These are phyloP conservation scores for Microthlaspi erraticum DNA, from an alignment of 345 rosid species.

Conservation along the genomic window DNA sequence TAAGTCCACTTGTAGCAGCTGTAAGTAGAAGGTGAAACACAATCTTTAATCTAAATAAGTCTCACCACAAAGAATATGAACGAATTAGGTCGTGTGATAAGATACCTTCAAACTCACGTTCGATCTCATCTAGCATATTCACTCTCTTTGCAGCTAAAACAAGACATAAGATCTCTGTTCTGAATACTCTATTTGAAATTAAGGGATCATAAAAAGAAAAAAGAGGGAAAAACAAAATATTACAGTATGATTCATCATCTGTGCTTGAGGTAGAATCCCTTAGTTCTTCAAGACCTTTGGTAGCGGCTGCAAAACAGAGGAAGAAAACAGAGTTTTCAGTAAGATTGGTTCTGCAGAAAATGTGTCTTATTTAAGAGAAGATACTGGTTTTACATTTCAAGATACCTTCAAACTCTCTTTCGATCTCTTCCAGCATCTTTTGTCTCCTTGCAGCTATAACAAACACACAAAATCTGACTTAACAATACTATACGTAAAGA, in stretches of 20 bases:
- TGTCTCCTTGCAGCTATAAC: constrained; percentile 34
- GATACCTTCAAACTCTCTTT: constrained; percentile 44
- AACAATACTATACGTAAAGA: constrained; percentile 4
- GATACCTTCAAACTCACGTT: constrained; percentile 47
- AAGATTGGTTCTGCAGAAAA: constrained; percentile 20
- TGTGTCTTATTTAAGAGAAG: neutral
- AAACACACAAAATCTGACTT: constrained; percentile 17
- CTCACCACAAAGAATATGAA: constrained; percentile 11
- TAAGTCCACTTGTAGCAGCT: constrained; percentile 43
- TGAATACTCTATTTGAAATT: neutral
- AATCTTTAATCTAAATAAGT: constrained; percentile 7
- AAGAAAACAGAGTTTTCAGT: constrained; percentile 5
- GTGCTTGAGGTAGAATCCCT: constrained; percentile 31
- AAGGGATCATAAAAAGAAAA: neutral
- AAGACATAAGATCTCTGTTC: constrained; percentile 18
- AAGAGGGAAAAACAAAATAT: neutral
- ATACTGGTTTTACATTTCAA: neutral
- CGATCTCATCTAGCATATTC: constrained; percentile 42
- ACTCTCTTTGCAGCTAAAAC: constrained; percentile 38
- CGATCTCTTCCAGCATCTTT: constrained; percentile 44
- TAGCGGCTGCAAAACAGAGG: constrained; percentile 42
- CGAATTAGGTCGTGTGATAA: constrained; percentile 15
- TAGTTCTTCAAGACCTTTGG: constrained; percentile 46
- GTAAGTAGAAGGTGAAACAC: constrained; percentile 28
- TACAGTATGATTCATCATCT: constrained; percentile 35